phyloP scores from a whole-genome alignment of 2,329 filamentous ascomycete genomes.

The Ceratocystis variospora region DNA sequence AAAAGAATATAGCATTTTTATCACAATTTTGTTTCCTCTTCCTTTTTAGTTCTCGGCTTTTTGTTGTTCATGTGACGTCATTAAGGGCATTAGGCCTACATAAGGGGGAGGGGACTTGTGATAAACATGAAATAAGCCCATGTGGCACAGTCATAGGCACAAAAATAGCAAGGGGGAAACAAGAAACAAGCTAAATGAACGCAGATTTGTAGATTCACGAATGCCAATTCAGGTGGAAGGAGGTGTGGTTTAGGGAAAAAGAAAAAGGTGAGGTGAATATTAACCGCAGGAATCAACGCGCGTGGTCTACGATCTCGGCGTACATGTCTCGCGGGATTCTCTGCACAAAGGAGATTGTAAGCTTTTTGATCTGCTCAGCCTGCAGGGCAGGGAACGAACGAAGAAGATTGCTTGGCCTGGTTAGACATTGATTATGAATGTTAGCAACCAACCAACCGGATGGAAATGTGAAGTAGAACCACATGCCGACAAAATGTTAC shows the following conservation, averaged over 20 bases:
- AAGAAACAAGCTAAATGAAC: no score
- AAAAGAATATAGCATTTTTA: background rate
- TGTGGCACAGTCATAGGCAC: no score
- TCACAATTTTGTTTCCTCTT: background rate
- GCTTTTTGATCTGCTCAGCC: conserved; percentile 67
- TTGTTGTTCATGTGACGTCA: background rate
- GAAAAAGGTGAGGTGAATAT: background rate
- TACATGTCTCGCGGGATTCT: conserved; percentile 88
- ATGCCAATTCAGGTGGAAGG: background rate
- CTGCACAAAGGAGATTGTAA: conserved; percentile 73
- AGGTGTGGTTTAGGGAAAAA: background rate
- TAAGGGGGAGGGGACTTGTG: no score
- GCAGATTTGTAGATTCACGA: background rate
- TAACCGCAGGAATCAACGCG: conserved; percentile 39
- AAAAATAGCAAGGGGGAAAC: no score
- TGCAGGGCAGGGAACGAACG: conserved; percentile 74
- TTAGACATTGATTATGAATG: no score
- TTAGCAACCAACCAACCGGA: no score
- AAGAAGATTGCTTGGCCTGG: conserved; percentile 81
- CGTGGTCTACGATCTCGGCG: conserved; percentile 76
- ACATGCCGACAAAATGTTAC: conserved; percentile 20
- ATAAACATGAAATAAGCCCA: no score
- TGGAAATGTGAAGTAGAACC: no score
- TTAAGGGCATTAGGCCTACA: no score
- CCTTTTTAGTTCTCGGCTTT: background rate